Evolutionary conservation across 164 flowering plant species (phyloP).

Genomic region (Litsea cubeba): DNA sequence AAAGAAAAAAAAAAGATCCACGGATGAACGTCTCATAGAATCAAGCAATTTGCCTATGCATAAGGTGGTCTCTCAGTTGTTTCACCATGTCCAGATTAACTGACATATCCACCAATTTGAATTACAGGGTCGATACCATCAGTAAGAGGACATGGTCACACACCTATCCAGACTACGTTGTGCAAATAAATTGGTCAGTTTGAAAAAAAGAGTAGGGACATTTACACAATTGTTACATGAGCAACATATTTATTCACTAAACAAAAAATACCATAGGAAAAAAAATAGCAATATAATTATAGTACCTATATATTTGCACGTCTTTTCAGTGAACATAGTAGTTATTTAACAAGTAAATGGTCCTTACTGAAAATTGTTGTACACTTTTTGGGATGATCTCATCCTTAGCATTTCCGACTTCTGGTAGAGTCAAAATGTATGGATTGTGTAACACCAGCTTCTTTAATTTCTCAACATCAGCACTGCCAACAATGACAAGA

Average conservation of each 20-base stretch:
- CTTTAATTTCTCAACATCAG: constrained; percentile 94
- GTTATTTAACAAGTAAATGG: background rate
- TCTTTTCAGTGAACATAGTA: background rate
- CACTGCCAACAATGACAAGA: constrained; percentile 38
- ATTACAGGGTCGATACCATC: too few species aligned
- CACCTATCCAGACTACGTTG: too few species aligned
- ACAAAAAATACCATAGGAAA: background rate
- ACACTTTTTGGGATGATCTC: constrained; percentile 82
- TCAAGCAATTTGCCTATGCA: too few species aligned
- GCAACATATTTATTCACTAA: background rate
- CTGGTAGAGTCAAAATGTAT: constrained; percentile 77
- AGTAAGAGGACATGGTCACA: too few species aligned
- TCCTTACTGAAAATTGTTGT: constrained; percentile 85
- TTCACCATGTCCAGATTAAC: too few species aligned
- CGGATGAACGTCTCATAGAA: too few species aligned
- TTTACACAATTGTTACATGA: too few species aligned
- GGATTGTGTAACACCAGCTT: constrained; percentile 88
- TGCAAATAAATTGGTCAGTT: too few species aligned
- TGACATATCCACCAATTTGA: too few species aligned
- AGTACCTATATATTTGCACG: background rate
- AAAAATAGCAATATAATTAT: background rate
- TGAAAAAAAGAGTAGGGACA: too few species aligned
- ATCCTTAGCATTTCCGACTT: constrained; percentile 65
- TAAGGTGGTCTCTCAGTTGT: too few species aligned
- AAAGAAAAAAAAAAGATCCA: too few species aligned